These are phyloP conservation scores for Dentiscutata heterogama DNA, from an alignment of 371 early-diverging fungal genomes.

Conservation along the genomic window DNA sequence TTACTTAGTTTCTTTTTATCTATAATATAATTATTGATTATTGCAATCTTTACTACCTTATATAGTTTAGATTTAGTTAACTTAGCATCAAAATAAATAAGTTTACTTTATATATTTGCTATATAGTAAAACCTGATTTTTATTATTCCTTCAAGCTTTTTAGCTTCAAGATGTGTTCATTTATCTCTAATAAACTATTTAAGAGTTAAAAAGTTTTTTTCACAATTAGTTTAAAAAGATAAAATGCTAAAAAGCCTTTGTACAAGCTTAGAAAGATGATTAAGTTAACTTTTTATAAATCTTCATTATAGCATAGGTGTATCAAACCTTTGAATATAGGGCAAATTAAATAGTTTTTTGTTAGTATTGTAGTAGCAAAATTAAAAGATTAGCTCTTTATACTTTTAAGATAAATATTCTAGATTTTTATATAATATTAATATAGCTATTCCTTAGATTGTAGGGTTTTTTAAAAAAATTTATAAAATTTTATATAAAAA, in stretches of 20 bases:
- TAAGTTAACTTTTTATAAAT: background rate
- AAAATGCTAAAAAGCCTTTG: background rate
- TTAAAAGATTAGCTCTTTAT: background rate
- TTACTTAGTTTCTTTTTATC: too few species aligned
- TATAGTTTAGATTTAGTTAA: too few species aligned
- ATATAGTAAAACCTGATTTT: slow-evolving; percentile 21
- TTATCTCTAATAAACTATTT: slow-evolving; percentile 1
- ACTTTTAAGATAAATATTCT: background rate
- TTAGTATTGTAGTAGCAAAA: too few species aligned
- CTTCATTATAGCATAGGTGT: background rate
- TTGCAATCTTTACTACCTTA: too few species aligned
- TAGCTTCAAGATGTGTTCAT: background rate
- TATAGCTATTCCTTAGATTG: too few species aligned
- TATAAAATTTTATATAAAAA: too few species aligned
- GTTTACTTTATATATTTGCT: background rate
- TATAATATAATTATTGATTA: too few species aligned
- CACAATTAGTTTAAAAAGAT: background rate
- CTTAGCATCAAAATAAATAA: background rate
- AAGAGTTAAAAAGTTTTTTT: too few species aligned
- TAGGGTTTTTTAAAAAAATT: too few species aligned
- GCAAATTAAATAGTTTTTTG: background rate
- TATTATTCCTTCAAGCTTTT: background rate
- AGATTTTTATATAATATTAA: background rate
- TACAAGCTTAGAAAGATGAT: background rate
- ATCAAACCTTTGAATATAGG: background rate